Base-by-base conservation (phyloP, 768 basidiomycete species). In the Holtermanniella nyarrowii region DNA sequence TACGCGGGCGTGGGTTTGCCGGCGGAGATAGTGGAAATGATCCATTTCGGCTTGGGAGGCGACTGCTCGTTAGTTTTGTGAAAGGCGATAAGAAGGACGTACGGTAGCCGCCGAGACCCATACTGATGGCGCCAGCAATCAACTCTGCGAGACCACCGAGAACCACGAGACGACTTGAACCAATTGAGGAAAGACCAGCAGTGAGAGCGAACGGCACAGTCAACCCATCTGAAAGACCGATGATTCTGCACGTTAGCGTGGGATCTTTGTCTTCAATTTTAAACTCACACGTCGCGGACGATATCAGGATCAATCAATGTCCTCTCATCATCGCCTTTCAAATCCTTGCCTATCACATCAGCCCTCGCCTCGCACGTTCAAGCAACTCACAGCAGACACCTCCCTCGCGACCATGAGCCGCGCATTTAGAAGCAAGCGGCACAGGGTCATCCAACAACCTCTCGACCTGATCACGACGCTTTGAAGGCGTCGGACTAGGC, bases 61-160 rank as follows among this genome's bases (percentile, higher is more conserved):
- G 45, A 99, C 71, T 73, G 50, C 1, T n/a, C 21, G 41, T 48
- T 41, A 57, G 46, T 49, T 44, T 31, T 14, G 22, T 26, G 44
- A 27, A 18, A n/a, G 16, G 11, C 42, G 24, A 42, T 49, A 39
- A 50, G 27, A 10, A 4, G 20, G 23, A 70, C 71, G 53, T 55
- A 71, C 71, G 83, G 78, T 93, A 96, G 18, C 93, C 93, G 48
- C 95, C 95, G 39, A 99, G 86, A 55, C 95, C 95, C 93, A 99
- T 99, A 1, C 86, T 89, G 43, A 97, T 86, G 12, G 91, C 87
- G 4, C 95, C 95, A 1, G 91, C 88, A 52, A 93, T 88, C 59
- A 99, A 83, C 70, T 99, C 95, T 0, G 95, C 93, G 27, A 95
- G 74, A 14, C 95, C 95, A 49, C 89, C 93, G 24, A 93, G 79